These are phyloP conservation scores for Boletus rufocinnamomeus DNA, from an alignment of 768 basidiomycete species.

Conservation along the genomic window DNA sequence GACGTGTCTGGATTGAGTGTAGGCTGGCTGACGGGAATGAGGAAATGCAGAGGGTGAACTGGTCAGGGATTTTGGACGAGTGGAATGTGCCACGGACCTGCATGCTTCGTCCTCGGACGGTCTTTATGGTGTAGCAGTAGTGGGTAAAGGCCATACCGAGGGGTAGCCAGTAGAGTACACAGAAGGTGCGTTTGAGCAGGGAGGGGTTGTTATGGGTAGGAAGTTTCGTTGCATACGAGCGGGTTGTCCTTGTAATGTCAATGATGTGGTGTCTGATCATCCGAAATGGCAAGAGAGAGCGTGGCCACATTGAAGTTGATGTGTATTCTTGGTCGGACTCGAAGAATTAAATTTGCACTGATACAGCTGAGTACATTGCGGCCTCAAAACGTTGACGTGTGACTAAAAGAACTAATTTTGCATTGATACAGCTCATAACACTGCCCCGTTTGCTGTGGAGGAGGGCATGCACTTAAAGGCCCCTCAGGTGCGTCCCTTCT, in stretches of 20 bases:
- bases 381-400: no score
- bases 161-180: constrained; percentile 61
- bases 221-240: background rate
- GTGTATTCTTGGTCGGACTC: no score
- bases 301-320: no score
- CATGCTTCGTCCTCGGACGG: constrained; percentile 68
- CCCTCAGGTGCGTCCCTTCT: background rate
- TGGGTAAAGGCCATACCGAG: constrained; percentile 48
- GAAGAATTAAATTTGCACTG: background rate
- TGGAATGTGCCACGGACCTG: constrained; percentile 46
- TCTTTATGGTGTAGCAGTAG: constrained; percentile 54
- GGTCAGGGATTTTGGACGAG: constrained; percentile 6
- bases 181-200: background rate
- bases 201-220: background rate
- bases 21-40: constrained; percentile 50
- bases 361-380: background rate
- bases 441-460: background rate
- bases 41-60: background rate
- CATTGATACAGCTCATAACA: background rate
- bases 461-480: background rate
- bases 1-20: constrained; percentile 76
- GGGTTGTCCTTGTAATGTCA: background rate
- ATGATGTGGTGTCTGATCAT: background rate
- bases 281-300: background rate
- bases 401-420: background rate